Base-by-base conservation (phyloP, 495 filamentous ascomycete genomes). In the Xylaria nigripes region DNA sequence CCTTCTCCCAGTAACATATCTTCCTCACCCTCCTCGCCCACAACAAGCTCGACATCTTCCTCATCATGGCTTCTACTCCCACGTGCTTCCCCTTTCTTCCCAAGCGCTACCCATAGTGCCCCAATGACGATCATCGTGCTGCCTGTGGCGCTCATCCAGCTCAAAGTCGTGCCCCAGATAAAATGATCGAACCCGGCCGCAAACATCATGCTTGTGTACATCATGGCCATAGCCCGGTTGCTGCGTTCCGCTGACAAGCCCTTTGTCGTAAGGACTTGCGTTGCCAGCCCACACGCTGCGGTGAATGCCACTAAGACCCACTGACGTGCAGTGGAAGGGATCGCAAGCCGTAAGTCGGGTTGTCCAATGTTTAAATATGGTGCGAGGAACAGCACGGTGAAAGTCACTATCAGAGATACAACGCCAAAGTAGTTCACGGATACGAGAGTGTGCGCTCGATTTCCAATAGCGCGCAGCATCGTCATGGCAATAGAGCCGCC, bases 161-260 rank as follows among this genome's bases (percentile, higher is more conserved):
- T 80, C 45, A 93, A 84, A 13, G 75, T 81, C 22, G 77, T 81
- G 1, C 86, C 85, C 75, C 86, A 96, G 12, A 96, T 71, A 45
- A 86, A 70, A 52, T 82, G 81, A 64, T 97, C 92, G 62, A 89
- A 90, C 13, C 79, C 79, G 15, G 95, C 72, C 10, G 92, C 91
- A 66, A 95, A 96, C 32, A 97, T 65, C 87, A 97, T 92, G 66
- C 94, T 86, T 42, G 83, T 89, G 64, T 95, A 97, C 3, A 89
- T 74, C 89, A 96, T 95, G 19, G 86, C 89, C 5, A 86, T 94
- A 2, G 90, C 90, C 21, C 87, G 77, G 19, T 83, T 82, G 6
- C 82, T 81, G 50, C 70, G 72, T 52, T 77, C 87, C 18, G 82
- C 79, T 43, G 84, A 77, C 57, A 97, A 66, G 0, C 90, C 90